Percentiles rank a stretch among this genome's conserved stretches.
These are phyloP conservation scores for Coemansia javaensis DNA, from an alignment of 192 early-diverging fungal genomes.

Conservation along the genomic window DNA sequence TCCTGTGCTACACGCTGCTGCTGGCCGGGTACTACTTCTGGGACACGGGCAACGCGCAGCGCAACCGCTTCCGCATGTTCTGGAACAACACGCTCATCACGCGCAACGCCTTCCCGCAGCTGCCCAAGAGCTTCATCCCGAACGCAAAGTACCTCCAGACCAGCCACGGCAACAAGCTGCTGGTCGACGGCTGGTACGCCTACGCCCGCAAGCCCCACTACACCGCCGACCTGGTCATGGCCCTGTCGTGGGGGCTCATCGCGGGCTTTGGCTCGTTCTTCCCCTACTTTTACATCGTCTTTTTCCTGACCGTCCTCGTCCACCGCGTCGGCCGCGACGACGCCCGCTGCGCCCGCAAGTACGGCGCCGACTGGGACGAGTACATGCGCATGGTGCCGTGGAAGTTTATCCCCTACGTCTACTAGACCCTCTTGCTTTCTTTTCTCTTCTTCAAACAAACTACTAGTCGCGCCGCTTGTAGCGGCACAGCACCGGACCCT, in stretches of 20 bases:
- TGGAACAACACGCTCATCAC: constrained; percentile 50
- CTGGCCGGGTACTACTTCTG: constrained; percentile 74
- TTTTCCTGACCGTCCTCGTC: constrained; percentile 85
- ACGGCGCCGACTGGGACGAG: constrained; percentile 89
- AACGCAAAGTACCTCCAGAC: constrained; percentile 87
- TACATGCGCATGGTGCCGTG: constrained; percentile 80
- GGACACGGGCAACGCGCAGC: constrained; percentile 84
- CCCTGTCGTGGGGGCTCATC: constrained; percentile 86
- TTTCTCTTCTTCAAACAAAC: constrained; percentile 10
- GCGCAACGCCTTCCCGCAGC: constrained; percentile 55
- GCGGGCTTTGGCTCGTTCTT: constrained; percentile 73
- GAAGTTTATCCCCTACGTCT: constrained; percentile 79
- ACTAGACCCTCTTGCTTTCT: constrained; percentile 29
- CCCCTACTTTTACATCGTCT: constrained; percentile 92
- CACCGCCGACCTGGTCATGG: constrained; percentile 90
- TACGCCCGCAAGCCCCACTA: constrained; percentile 91
- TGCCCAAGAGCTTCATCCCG: constrained; percentile 58
- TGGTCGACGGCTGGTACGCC: constrained; percentile 92
- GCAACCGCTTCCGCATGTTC: constrained; percentile 77
- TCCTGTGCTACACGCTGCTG: constrained; percentile 47
- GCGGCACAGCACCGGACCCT: constrained; percentile 53
- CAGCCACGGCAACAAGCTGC: constrained; percentile 69
- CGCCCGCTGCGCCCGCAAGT: constrained; percentile 82
- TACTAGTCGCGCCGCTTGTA: constrained; percentile 43
- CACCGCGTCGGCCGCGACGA: constrained; percentile 89